These are phyloP conservation scores for Thermochaetoides dissita DNA, from an alignment of 2,329 filamentous ascomycete genomes.

Conservation along the genomic window DNA sequence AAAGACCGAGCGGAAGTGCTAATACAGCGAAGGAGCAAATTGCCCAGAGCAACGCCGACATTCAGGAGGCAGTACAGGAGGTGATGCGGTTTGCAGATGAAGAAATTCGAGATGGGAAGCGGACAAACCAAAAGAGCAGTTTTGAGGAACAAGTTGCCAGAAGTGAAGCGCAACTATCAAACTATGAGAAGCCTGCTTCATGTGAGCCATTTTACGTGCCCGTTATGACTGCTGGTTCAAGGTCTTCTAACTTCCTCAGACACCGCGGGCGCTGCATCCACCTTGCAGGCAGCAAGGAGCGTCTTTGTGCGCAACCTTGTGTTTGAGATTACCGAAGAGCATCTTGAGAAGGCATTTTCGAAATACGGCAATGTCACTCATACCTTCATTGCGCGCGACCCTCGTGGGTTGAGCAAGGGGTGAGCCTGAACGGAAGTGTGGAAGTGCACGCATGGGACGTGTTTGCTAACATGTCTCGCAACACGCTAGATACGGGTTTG, in stretches of 20 bases:
- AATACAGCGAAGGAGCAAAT: not conserved
- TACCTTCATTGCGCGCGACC: slow-evolving; percentile 19
- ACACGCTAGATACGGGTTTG: slow-evolving; percentile 21
- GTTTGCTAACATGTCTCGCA: slow-evolving; percentile 5
- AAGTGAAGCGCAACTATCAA: too few relatives aligned
- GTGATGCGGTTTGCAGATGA: not conserved
- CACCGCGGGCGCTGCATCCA: too few relatives aligned
- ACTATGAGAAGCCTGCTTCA: too few relatives aligned
- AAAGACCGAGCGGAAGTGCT: too few relatives aligned
- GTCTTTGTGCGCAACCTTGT: slow-evolving; percentile 23
- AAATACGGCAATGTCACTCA: slow-evolving; percentile 19
- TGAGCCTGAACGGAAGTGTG: slow-evolving; percentile 9
- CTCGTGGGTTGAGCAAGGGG: slow-evolving; percentile 24
- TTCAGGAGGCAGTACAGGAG: slow-evolving; percentile 11
- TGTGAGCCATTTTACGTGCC: too few relatives aligned
- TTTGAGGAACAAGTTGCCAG: too few relatives aligned
- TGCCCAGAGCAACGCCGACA: slow-evolving; percentile 5
- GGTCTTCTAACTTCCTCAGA: too few relatives aligned
- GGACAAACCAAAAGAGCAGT: too few relatives aligned
- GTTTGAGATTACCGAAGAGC: slow-evolving; percentile 23
- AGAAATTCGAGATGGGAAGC: too few relatives aligned
- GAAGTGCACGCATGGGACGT: not conserved
- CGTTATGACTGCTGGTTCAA: too few relatives aligned
- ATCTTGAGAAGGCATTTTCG: slow-evolving; percentile 21
- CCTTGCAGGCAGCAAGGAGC: too few relatives aligned